Evolutionary conservation across 1,139 yeast genomes (phyloP).

Genomic region (Hansenula lynferdii): DNA sequence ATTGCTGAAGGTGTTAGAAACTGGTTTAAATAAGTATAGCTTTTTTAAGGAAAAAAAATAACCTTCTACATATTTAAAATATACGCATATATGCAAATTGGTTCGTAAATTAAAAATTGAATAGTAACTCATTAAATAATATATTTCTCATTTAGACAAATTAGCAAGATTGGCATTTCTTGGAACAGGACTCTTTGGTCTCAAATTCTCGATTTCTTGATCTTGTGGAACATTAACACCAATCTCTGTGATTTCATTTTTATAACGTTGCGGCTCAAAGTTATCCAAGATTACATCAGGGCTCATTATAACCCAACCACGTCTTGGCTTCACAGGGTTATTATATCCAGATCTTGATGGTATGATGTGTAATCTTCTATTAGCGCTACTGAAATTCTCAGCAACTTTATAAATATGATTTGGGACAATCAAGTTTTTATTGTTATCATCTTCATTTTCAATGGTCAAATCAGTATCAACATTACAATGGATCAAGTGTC

Average conservation of each 20-base stretch:
- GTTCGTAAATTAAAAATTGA: too few relatives aligned
- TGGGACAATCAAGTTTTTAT: conserved; percentile 53
- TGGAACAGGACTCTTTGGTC: conserved; percentile 76
- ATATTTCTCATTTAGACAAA: not conserved
- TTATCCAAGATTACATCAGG: conserved; percentile 79
- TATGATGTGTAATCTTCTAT: conserved; percentile 76
- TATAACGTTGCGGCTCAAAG: conserved; percentile 47
- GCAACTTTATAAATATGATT: conserved; percentile 73
- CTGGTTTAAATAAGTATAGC: conserved; percentile 37
- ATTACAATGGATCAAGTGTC: conserved; percentile 84
- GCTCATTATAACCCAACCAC: conserved; percentile 89
- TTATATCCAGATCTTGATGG: conserved; percentile 63
- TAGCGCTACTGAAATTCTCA: conserved; percentile 85
- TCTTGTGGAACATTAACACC: conserved; percentile 60
- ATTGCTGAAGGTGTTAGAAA: conserved; percentile 42
- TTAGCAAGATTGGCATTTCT: conserved; percentile 17
- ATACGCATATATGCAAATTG: too few relatives aligned
- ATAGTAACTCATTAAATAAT: too few relatives aligned
- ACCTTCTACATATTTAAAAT: too few relatives aligned
- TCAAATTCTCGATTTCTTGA: conserved; percentile 66
- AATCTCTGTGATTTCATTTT: conserved; percentile 33
- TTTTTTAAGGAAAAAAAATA: too few relatives aligned
- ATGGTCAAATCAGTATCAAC: conserved; percentile 84
- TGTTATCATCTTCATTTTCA: conserved; percentile 32
- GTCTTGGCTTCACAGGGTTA: conserved; percentile 64